Evolutionary conservation across 495 filamentous ascomycete genomes (phyloP).

Genomic region (Cudoniella acicularis): DNA sequence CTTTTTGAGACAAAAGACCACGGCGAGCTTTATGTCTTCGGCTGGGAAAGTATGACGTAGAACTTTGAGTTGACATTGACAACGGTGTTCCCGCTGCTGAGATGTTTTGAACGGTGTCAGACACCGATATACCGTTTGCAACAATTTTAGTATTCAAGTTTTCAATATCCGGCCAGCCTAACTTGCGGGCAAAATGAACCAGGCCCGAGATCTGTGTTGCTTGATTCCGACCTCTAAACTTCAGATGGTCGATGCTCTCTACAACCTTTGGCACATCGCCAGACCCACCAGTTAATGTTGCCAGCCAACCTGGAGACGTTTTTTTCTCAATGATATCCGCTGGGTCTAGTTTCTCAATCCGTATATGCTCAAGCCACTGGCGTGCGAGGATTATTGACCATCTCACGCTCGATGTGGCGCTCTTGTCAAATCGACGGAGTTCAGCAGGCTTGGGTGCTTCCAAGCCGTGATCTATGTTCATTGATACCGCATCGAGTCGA

Average conservation of each 20-base stretch:
- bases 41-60: conserved; percentile 26
- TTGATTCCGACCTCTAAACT: conserved; percentile 39
- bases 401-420: conserved; percentile 61
- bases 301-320: conserved; percentile 44
- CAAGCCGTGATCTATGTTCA: conserved; percentile 43
- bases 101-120: conserved; percentile 11
- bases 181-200: conserved; percentile 52
- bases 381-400: conserved; percentile 79
- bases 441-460: conserved; percentile 54
- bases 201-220: conserved; percentile 51
- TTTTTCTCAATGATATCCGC: conserved; percentile 22
- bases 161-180: conserved; percentile 49
- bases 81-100: conserved; percentile 20
- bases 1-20: conserved; percentile 33
- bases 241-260: conserved; percentile 11
- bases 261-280: conserved; percentile 4
- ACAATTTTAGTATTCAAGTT: conserved; percentile 13
- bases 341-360: conserved; percentile 36
- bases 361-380: conserved; percentile 72
- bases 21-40: conserved; percentile 13
- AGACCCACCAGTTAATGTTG: conserved; percentile 45
- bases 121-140: conserved; percentile 14
- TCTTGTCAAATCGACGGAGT: conserved; percentile 53
- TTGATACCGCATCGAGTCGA: conserved; percentile 67
- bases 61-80: conserved; percentile 20